A percentile compares a stretch with the other conserved stretches of the same genome.
Evolutionary conservation across 2,329 filamentous ascomycete species (phyloP).

Genomic region (Neobulgaria alba): DNA sequence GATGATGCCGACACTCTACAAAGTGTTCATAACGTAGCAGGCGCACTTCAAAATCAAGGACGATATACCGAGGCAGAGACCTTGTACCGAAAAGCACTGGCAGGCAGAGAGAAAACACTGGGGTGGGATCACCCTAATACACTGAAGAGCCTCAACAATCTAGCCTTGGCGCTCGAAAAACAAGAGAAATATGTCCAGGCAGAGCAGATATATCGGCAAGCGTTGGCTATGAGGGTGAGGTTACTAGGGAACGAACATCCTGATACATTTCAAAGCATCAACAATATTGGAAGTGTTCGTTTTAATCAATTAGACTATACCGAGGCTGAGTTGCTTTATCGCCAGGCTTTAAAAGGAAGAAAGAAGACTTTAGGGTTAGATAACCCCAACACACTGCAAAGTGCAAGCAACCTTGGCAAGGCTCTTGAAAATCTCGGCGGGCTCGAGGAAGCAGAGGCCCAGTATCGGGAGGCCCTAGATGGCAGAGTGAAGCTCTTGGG

Average conservation of each 20-base stretch:
- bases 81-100: constrained; percentile 5
- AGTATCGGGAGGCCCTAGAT: background rate
- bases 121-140: constrained; percentile 6
- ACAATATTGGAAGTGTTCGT: constrained; percentile 29
- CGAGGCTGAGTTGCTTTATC: constrained; percentile 10
- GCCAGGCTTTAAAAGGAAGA: constrained; percentile 4
- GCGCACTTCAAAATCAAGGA: background rate
- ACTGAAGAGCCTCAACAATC: constrained; percentile 2
- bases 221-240: constrained; percentile 6
- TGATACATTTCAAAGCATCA: constrained; percentile 4
- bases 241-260: constrained; percentile 3
- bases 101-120: constrained; percentile 3
- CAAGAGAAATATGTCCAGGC: constrained; percentile 20
- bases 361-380: constrained; percentile 4
- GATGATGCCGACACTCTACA: background rate
- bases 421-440: background rate
- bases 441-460: background rate
- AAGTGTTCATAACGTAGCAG: too few species aligned
- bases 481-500: background rate
- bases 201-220: constrained; percentile 7
- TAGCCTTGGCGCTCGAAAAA: constrained; percentile 31
- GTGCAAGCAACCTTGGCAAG: constrained; percentile 3
- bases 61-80: constrained; percentile 8
- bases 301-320: constrained; percentile 17
- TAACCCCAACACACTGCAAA: constrained; percentile 4